Evolutionary conservation across 345 rosid genomes (phyloP), one percentile per base, ranked within the genome.

Genomic region (Physaria fendleri): DNA sequence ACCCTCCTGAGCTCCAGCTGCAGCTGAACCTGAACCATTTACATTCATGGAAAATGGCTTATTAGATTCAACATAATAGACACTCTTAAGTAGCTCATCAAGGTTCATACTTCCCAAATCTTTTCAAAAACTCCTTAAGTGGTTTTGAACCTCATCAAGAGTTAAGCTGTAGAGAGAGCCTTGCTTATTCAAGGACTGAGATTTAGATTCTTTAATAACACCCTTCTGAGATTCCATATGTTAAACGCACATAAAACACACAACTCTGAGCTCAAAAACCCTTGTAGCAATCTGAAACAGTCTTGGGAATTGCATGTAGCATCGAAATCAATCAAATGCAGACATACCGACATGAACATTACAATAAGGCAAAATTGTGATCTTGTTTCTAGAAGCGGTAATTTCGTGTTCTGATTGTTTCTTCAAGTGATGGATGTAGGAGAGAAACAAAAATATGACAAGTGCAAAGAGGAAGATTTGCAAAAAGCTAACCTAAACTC

Each of bases 21-120:
- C 46, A 0, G 42, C 42, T n/a, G n/a, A n/a, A n/a, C 59, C n/a
- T n/a, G n/a, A n/a, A n/a, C n/a, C n/a, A n/a, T n/a, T n/a, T n/a
- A n/a, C n/a, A n/a, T n/a, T n/a, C 71, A 64, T 35, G 35, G 65
- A 41, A 12, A 78, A 6, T 34, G 80, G 60, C 66, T 84, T 93
- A 72, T 81, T 82, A 32, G 83, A 81, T 79, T 93, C 99, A 54
- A 78, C 89, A 5, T 88, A 80, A 78, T 81, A 85, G 1, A 94
- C 88, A 71, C 78, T 94, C 83, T 85, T 94, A 30, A 94, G 88
- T 50, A 87, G 87, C 68, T 94, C 99, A 23, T 94, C 99, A 1
- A 94, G 79, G 71, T 94, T 94, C 97, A 94, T 90, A 54, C 97
- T 90, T 64, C 87, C 82, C 3, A 90, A 63, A 5, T 97, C 85